Conservation (phyloP, 116 monocot genomes). For the Iris pallida region DNA sequence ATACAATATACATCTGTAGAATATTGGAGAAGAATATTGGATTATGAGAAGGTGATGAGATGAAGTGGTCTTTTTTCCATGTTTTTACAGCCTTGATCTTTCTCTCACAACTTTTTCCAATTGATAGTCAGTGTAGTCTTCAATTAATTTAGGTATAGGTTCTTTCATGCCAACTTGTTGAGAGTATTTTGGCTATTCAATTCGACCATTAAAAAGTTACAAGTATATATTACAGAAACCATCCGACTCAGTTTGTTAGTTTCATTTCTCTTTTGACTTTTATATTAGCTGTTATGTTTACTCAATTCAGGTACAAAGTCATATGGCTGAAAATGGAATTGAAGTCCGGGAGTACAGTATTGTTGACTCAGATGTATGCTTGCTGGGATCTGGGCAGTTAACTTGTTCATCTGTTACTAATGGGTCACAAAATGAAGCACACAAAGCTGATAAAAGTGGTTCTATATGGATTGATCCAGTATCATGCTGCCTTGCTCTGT, state of each 20-base stretch:
- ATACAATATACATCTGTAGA: too few species aligned
- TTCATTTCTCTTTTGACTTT: neutral
- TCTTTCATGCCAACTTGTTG: too few species aligned
- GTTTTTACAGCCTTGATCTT: too few species aligned
- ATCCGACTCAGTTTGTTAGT: neutral
- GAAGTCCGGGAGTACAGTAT: slow-evolving; percentile 49
- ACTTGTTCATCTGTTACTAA: slow-evolving; percentile 11
- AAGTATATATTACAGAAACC: too few species aligned
- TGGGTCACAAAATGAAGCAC: slow-evolving; percentile 4
- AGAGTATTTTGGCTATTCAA: too few species aligned
- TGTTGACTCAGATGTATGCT: slow-evolving; percentile 58
- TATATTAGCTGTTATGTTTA: neutral
- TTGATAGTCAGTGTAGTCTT: too few species aligned
- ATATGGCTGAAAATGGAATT: slow-evolving; percentile 61
- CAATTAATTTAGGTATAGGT: too few species aligned
- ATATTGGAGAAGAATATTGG: too few species aligned
- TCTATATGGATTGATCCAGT: slow-evolving; percentile 67
- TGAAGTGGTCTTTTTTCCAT: too few species aligned
- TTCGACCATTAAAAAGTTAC: too few species aligned
- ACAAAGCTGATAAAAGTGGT: slow-evolving; percentile 15
- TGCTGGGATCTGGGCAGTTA: slow-evolving; percentile 63
- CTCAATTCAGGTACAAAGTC: slow-evolving; percentile 26
- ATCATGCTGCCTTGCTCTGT: slow-evolving; percentile 66
- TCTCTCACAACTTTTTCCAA: too few species aligned
- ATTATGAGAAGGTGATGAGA: too few species aligned